Percentiles rank a stretch among this genome's conserved stretches.
Conservation (phyloP, 495 filamentous ascomycete genomes). For the Platismatia glauca region DNA sequence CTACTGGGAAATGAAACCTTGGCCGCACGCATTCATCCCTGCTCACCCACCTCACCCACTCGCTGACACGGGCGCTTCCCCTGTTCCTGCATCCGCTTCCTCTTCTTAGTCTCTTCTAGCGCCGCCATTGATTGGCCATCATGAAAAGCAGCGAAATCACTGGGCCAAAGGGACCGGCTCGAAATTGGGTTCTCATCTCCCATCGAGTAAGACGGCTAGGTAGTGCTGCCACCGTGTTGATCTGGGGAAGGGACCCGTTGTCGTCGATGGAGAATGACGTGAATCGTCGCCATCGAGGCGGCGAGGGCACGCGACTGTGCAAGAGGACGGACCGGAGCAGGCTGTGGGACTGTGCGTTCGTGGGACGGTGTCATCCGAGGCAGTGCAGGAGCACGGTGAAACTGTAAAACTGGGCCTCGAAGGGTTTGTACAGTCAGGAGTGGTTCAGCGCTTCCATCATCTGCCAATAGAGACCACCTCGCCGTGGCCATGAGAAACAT, state of each 20-base stretch:
- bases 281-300: not conserved
- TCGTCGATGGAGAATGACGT: not conserved
- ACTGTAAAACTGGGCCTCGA: not conserved
- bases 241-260: slow-evolving; percentile 2
- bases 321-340: no score
- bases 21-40: not conserved
- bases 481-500: not conserved
- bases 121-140: not conserved
- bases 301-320: no score
- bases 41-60: not conserved
- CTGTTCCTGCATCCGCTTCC: not conserved
- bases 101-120: not conserved
- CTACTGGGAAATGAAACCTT: not conserved
- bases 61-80: not conserved
- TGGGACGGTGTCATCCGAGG: not conserved
- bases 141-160: not conserved
- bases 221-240: not conserved
- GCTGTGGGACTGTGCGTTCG: not conserved
- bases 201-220: no score
- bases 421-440: not conserved
- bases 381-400: not conserved
- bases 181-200: slow-evolving; percentile 3
- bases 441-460: not conserved
- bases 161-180: not conserved
- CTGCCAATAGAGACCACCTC: not conserved